Base-by-base conservation (phyloP, 306 rosid genomes). In the Betula pendula region DNA sequence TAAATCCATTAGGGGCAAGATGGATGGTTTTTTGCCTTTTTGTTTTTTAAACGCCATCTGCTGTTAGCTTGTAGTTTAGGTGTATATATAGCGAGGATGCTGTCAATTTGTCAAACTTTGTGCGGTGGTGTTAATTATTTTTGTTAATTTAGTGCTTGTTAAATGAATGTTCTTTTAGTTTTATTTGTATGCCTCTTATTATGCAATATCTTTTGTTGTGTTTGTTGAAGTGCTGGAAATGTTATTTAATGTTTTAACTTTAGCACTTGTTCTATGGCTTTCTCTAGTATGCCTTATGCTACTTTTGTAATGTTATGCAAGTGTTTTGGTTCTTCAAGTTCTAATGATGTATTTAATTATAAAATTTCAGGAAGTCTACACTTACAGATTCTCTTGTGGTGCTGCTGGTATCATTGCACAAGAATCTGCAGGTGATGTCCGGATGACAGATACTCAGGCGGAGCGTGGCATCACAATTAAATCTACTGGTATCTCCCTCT, bases 341-440 rank as follows among this genome's bases (percentile, higher is more conserved):
- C 13, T 62, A 19, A 62, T 15, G 68, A 27, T 11, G 19, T 60
- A 60, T 15, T 60, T 15, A 29, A 13, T 29, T 22, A 27, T 2
- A 24, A 2, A 0, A 5, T 42, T 48, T 24, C 86, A 84, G 90
- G 25, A 89, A 89, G 70, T 89, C 93, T 0, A 89, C 97, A 1
- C 97, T 92, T 49, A 90, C 97, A 0, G 97, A 91, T 50, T 91
- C 97, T 65, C 88, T 89, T 12, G 97, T 91, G 79, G 97, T 72
- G 97, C 94, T 78, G 97, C 94, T 9, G 97, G 97, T 75, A 90
- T 92, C 79, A 90, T 90, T 60, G 95, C 93, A 19, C 93, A 90
- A 78, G 95, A 92, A 74, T 82, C 49, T 73, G 97, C 97, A 1
- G 97, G 97, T 72, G 93, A 92, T 88, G 97, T 88, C 7, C 81